phyloP scores from a whole-genome alignment of 495 filamentous ascomycete species.

The Lasiosphaeria ovina region DNA sequence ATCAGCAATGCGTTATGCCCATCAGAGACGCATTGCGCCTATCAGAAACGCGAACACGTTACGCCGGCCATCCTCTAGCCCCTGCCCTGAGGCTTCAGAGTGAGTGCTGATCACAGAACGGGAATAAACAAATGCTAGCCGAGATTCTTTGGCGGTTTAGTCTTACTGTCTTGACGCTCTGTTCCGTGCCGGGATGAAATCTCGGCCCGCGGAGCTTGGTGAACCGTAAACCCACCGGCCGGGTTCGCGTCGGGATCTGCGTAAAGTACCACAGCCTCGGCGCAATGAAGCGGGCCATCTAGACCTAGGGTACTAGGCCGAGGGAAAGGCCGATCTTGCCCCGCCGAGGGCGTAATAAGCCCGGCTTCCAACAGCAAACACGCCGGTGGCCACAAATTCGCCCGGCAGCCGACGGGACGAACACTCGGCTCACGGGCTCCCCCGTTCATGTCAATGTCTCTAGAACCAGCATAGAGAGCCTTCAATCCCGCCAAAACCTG shows the following conservation, averaged over 20 bases:
- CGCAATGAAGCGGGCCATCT: neutral
- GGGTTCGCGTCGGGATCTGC: neutral
- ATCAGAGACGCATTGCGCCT: neutral
- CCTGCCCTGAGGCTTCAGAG: neutral
- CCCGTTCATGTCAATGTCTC: neutral
- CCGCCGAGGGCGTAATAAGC: neutral
- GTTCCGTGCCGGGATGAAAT: neutral
- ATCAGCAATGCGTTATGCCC: neutral
- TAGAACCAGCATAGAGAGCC: neutral
- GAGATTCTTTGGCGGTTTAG: neutral
- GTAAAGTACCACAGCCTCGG: neutral
- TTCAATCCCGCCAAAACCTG: neutral
- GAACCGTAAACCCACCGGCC: neutral
- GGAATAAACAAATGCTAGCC: neutral
- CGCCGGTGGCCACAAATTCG: neutral
- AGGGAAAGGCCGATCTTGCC: neutral
- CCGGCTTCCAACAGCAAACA: neutral
- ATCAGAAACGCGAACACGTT: neutral
- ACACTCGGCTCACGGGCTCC: no score
- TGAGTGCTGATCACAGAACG: neutral
- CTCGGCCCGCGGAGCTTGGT: neutral
- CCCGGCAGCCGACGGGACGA: neutral
- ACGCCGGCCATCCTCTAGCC: neutral
- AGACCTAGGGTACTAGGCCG: neutral
- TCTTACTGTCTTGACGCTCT: neutral